Evolutionary conservation across 768 basidiomycete species (phyloP), one percentile per base, ranked within the genome.

Genomic region (Pisolithus microcarpus): DNA sequence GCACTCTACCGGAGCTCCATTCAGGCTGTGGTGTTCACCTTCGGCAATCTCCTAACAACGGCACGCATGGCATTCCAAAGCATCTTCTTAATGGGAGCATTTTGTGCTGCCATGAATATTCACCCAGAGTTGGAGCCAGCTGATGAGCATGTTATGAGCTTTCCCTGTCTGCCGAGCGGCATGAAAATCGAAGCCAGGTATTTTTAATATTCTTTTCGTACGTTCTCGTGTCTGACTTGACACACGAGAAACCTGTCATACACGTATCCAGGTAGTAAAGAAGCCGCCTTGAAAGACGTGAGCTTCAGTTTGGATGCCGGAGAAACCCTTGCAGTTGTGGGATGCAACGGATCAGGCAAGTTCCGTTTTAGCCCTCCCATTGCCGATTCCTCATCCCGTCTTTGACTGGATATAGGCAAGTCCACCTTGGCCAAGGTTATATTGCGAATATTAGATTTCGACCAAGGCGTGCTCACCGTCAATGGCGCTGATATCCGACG

Each of bases 61-160:
- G 63, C 75, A 23, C 80, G 79, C 51, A 82, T 85, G 81, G 81
- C 82, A n/a, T 91, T 85, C 59, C 90, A 94, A 65, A 80, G 82
- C 30, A 76, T 92, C 46, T 93, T 94, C 70, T 72, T 90, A 52
- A 85, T 92, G 81, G 85, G 84, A 44, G 89, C 91, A 7, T 93
- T 91, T 62, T 82, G 80, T 59, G 87, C 87, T 42, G 84, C 85
- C 44, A 82, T 81, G 73, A 75, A 78, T 56, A 68, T 91, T 54
- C 78, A 80, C 56, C 86, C 86, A 24, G 75, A 75, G 56, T 65
- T 91, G 37, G 79, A 84, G 54, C 87, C 87, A 30, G 68, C 67
- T 47, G 70, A 77, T 24, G 77, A 81, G 46, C 75, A 81, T 44
- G 60, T 64, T 23, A 68, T 76, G 38, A 67, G 62, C 28, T 90